These are phyloP conservation scores for Phycomyces nitens DNA, from an alignment of 192 early-diverging fungal genomes.

Conservation along the genomic window DNA sequence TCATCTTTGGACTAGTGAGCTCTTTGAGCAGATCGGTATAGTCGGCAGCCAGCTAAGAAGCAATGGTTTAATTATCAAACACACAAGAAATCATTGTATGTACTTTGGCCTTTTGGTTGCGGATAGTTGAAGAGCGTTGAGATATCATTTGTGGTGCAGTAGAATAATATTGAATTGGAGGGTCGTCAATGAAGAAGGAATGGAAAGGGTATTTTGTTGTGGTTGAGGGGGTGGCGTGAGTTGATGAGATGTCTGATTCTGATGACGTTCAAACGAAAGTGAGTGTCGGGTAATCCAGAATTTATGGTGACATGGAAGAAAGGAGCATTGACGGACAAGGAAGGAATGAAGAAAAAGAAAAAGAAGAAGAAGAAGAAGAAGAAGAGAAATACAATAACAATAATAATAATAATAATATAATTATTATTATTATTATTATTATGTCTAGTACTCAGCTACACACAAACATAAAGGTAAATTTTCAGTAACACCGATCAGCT, in stretches of 20 bases:
- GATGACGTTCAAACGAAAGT: neutral
- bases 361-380: constrained; percentile 6
- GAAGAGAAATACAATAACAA: neutral
- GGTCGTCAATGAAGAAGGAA: constrained; percentile 5
- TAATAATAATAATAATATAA: neutral
- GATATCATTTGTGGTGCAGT: constrained; percentile 11
- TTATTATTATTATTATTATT: too few species aligned
- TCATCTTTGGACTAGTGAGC: constrained; percentile 46
- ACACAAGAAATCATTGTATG: too few species aligned
- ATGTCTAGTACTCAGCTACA: too few species aligned
- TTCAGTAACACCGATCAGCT: too few species aligned
- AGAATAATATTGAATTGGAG: constrained; percentile 1
- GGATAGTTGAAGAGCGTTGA: constrained; percentile 9
- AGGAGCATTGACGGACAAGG: constrained; percentile 7
- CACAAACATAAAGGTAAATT: too few species aligned
- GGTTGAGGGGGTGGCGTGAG: neutral
- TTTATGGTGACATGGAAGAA: neutral
- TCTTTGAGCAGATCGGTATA: constrained; percentile 58
- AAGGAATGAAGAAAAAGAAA: neutral
- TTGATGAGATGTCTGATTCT: too few species aligned
- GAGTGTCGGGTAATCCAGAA: neutral
- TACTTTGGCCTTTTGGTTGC: constrained; percentile 41
- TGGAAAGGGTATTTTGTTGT: neutral
- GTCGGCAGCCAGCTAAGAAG: constrained; percentile 52
- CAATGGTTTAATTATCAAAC: too few species aligned